Percentiles rank a stretch among this genome's conserved stretches.
These are phyloP conservation scores for Heliamphora pulchella DNA, from an alignment of 179 eudicot genomes.

Conservation along the genomic window DNA sequence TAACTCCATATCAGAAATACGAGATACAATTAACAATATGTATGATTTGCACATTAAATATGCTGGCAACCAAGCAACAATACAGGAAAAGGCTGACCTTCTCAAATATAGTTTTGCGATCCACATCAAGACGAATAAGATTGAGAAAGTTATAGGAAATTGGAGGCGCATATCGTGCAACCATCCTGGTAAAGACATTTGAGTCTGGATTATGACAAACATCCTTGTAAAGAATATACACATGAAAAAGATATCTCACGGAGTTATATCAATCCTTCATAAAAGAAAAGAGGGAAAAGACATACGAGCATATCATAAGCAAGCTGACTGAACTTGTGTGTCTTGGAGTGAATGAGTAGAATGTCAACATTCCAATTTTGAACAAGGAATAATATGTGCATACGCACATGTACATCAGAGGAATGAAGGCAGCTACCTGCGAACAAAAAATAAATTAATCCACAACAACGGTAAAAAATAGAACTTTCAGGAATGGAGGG, in stretches of 20 bases:
- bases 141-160: conserved; percentile 91
- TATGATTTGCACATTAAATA: neutral
- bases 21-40: neutral
- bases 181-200: conserved; percentile 56
- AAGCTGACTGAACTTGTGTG: conserved; percentile 97
- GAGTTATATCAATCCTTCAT: neutral
- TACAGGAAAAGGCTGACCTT: conserved; percentile 37
- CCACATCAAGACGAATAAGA: conserved; percentile 66
- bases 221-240: neutral
- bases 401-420: conserved; percentile 91
- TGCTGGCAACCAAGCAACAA: conserved; percentile 5
- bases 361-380: conserved; percentile 84
- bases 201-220: conserved; percentile 1
- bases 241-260: neutral
- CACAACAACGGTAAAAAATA: neutral
- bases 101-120: conserved; percentile 77
- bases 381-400: conserved; percentile 92
- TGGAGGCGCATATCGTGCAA: conserved; percentile 97
- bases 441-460: conserved; percentile 11
- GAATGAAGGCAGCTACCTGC: conserved; percentile 77
- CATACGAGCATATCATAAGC: conserved; percentile 98
- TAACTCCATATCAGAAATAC: neutral
- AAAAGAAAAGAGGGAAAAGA: neutral
- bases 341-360: conserved; percentile 83
- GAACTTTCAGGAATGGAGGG: neutral